Conservation (phyloP, 2,329 filamentous ascomycete species). For the Sarocladium brachiariae region DNA sequence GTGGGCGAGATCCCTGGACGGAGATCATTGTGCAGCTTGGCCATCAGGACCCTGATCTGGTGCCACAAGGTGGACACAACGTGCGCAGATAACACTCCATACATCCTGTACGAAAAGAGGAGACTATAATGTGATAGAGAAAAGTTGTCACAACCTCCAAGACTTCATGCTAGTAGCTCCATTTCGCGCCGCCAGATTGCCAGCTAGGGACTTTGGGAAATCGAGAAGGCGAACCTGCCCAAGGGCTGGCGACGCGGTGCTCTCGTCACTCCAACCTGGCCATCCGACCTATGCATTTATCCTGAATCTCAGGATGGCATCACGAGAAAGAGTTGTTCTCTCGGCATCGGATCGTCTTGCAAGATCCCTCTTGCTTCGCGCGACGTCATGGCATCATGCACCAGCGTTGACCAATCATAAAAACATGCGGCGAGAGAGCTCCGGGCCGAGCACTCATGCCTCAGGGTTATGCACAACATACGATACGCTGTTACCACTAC, state of each 20-base stretch:
- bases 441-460: not conserved
- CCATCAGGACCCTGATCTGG: constrained; percentile 7
- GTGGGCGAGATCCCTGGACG: constrained; percentile 5
- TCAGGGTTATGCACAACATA: not conserved
- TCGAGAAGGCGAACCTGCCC: no score
- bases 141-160: not conserved
- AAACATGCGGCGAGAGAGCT: not conserved
- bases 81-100: not conserved
- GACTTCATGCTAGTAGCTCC: no score
- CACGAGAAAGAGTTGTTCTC: no score
- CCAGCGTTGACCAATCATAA: not conserved
- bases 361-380: not conserved
- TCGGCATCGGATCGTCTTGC: not conserved
- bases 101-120: not conserved
- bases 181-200: no score
- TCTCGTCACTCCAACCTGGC: no score
- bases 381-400: constrained; percentile 3
- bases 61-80: not conserved
- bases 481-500: no score
- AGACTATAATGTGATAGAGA: not conserved
- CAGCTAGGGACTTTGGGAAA: no score
- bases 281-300: no score
- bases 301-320: no score
- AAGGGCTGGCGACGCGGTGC: no score
- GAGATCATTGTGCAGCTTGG: constrained; percentile 8